phyloP scores from a whole-genome alignment of 2,329 filamentous ascomycete species.

The Colletotrichum somersetense region DNA sequence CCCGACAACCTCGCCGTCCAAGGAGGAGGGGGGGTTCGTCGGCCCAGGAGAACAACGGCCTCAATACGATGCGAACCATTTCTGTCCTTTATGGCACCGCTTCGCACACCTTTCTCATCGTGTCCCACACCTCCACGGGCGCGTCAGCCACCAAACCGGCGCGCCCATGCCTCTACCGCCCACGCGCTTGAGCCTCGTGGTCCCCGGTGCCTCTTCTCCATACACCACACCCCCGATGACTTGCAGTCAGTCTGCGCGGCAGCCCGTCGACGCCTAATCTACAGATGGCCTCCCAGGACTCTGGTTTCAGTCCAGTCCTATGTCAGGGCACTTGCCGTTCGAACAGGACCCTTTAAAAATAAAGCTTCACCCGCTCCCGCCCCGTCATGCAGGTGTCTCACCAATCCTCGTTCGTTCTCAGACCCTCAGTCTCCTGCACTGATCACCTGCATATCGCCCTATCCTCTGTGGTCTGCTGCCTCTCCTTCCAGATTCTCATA shows the following conservation, averaged over 20 bases:
- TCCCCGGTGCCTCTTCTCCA: constrained; percentile 23
- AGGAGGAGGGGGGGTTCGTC: not conserved
- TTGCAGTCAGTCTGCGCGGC: constrained; percentile 7
- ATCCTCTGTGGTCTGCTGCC: constrained; percentile 23
- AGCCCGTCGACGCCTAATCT: constrained; percentile 1
- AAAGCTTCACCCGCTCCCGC: constrained; percentile 41
- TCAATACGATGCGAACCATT: not conserved
- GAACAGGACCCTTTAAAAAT: constrained; percentile 22
- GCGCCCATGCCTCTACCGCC: constrained; percentile 28
- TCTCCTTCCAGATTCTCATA: constrained; percentile 30
- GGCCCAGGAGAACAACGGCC: not conserved
- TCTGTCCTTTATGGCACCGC: not conserved
- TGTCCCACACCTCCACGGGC: constrained; percentile 23
- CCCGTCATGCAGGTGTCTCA: constrained; percentile 30
- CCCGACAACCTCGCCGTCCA: constrained; percentile 28
- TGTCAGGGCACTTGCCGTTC: constrained; percentile 26
- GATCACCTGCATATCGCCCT: constrained; percentile 42
- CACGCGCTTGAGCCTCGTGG: constrained; percentile 41
- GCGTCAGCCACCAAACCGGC: constrained; percentile 36
- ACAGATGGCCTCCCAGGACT: constrained; percentile 11
- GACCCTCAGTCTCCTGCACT: constrained; percentile 41
- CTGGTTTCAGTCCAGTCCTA: constrained; percentile 23
- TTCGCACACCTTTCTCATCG: not conserved
- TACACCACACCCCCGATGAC: constrained; percentile 34
- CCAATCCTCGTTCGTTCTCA: constrained; percentile 28